phyloP scores from a whole-genome alignment of 192 early-diverging fungal genomes.

The Linnemannia zychae region DNA sequence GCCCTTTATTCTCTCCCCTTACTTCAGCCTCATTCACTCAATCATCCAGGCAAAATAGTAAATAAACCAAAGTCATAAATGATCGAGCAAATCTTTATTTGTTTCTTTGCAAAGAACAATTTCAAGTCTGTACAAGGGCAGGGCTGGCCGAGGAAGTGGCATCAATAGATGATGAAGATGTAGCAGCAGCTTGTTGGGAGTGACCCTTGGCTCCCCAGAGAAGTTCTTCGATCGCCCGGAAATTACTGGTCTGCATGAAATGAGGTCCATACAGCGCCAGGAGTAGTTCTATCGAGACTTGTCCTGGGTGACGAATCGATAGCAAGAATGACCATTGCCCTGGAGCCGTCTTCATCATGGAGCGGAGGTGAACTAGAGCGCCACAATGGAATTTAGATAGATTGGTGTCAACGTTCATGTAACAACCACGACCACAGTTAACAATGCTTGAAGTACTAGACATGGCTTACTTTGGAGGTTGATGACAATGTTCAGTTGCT shows the following conservation, averaged over 20 bases:
- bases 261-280: slow-evolving; percentile 47
- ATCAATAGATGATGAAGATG: not conserved
- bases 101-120: no score
- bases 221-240: slow-evolving; percentile 46
- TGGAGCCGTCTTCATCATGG: slow-evolving; percentile 56
- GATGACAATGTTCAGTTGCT: slow-evolving; percentile 54
- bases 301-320: slow-evolving; percentile 49
- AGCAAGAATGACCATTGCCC: slow-evolving; percentile 51
- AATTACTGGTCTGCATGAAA: slow-evolving; percentile 48
- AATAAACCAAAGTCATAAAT: not conserved
- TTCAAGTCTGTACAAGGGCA: not conserved
- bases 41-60: no score
- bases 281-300: slow-evolving; percentile 49
- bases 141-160: not conserved
- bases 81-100: no score
- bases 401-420: not conserved
- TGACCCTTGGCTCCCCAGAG: slow-evolving; percentile 29
- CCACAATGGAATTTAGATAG: not conserved
- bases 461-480: slow-evolving; percentile 48
- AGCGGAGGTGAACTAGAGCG: slow-evolving; percentile 36
- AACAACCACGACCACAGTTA: not conserved
- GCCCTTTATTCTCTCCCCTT: not conserved
- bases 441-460: no score
- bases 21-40: no score
- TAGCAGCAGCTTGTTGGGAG: not conserved